These are phyloP conservation scores for Kwoniella newhampshirensis DNA, from an alignment of 768 basidiomycete species.

Conservation along the genomic window DNA sequence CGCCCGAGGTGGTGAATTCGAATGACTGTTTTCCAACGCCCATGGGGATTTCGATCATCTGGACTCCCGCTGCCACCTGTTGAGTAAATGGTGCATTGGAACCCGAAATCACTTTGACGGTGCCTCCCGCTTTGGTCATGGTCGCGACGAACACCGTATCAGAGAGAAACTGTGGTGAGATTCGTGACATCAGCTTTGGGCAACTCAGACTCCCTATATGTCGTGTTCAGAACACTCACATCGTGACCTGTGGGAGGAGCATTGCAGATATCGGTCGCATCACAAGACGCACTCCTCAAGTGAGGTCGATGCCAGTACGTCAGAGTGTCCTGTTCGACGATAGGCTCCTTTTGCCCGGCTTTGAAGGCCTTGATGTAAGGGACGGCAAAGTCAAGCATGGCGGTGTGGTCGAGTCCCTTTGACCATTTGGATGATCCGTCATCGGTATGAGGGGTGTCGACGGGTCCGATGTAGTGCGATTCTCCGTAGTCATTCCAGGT, in stretches of 20 bases:
- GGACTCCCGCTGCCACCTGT: constrained; percentile 40
- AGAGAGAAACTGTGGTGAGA: constrained; percentile 20
- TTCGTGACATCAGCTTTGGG: neutral
- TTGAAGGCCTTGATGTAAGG: constrained; percentile 54
- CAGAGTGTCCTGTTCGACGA: constrained; percentile 45
- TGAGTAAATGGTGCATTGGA: constrained; percentile 28
- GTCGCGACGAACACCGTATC: constrained; percentile 50
- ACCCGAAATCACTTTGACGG: constrained; percentile 48
- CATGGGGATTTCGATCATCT: constrained; percentile 46
- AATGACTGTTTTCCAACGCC: constrained; percentile 46
- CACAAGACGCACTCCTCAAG: constrained; percentile 46
- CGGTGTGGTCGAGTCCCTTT: constrained; percentile 46
- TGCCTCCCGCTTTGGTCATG: constrained; percentile 42
- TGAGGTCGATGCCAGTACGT: constrained; percentile 52
- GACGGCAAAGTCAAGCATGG: constrained; percentile 48
- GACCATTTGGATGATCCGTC: constrained; percentile 50
- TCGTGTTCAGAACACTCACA: constrained; percentile 19
- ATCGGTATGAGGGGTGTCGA: constrained; percentile 45
- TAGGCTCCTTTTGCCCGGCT: constrained; percentile 31
- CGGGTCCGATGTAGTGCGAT: constrained; percentile 51
- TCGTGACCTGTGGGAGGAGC: constrained; percentile 48
- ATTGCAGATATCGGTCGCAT: constrained; percentile 48
- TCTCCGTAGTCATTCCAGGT: constrained; percentile 51
- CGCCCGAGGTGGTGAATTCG: constrained; percentile 28
- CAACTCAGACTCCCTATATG: neutral